Base-by-base conservation (phyloP, 2,329 filamentous ascomycete species). In the Mycocentrospora acerina region DNA sequence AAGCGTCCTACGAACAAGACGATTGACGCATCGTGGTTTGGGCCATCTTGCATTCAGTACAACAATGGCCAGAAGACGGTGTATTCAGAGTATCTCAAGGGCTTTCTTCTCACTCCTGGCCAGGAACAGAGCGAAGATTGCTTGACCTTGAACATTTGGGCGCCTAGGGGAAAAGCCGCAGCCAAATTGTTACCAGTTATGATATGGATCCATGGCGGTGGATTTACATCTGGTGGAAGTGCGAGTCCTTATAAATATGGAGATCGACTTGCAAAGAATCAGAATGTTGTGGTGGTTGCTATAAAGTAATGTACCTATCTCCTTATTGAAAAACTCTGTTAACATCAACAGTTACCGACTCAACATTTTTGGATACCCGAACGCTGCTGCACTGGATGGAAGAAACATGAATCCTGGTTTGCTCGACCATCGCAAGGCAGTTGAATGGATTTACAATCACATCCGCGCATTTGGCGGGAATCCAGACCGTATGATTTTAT, bases 161-260 rank as follows among this genome's bases (percentile, higher is more conserved):
- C 57, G 7, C 62, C 65, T 18, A 35, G 13, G 12, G 42, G 35
- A 12, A 44, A 33, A 6, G 49, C 49, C 5, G 19, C 16, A n/a
- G 34, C 26, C 13, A 41, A 46, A 13, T 18, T 24, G 29, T 48
- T 72, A 6, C 73, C 73, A 2, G 73, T 76, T 0, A 58, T 70
- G 7, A 67, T 76, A 14, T 76, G 70, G 55, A 63, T 76, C 24
- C 71, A 72, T 17, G 73, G 73, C 3, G 74, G 74, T 8, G 68
- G 70, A 4, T 74, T 72, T 40, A 51, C 59, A 5, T 67, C 60
- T 2, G 72, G 73, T 24, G 73, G 72, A 26, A 50, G 69, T 22
- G 62, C 72, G 18, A 64, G 72, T 3, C 68, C 70, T 2, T 73
- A 70, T 43, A 71, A 75, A 41, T 68, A 73, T 14, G 73, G 73